phyloP scores from a whole-genome alignment of 352 stramenopile species.

The Phytophthora pluvialis region DNA sequence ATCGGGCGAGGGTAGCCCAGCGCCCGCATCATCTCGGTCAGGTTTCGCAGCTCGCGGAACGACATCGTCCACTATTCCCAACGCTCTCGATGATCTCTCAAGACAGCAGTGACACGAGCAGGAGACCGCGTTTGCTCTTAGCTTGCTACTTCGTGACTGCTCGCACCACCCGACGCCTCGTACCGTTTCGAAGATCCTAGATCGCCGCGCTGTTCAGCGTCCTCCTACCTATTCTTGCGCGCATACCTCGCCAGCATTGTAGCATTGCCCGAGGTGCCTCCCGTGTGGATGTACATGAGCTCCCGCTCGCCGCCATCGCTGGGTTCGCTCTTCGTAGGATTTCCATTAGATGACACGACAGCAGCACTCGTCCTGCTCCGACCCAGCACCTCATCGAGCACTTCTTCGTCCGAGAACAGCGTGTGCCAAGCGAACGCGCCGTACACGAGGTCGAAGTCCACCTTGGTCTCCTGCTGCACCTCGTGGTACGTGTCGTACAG shows the following conservation, averaged over 20 bases:
- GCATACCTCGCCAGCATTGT: constrained; percentile 76
- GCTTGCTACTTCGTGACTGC: background rate
- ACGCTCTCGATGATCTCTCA: background rate
- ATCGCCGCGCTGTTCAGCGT: background rate
- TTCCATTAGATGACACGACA: background rate
- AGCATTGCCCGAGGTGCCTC: constrained; percentile 73
- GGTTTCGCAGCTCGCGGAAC: constrained; percentile 90
- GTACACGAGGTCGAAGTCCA: constrained; percentile 85
- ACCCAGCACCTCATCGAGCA: constrained; percentile 43
- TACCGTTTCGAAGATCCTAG: constrained; percentile 35
- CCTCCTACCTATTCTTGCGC: constrained; percentile 27
- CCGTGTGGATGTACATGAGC: constrained; percentile 85
- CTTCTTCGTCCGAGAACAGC: constrained; percentile 60
- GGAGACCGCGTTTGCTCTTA: background rate
- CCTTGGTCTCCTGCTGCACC: constrained; percentile 54
- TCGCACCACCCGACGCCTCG: constrained; percentile 13
- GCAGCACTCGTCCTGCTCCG: background rate
- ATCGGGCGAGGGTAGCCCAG: constrained; percentile 93
- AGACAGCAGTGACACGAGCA: background rate
- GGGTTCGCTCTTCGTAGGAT: background rate
- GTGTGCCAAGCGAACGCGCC: constrained; percentile 79
- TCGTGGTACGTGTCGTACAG: constrained; percentile 69
- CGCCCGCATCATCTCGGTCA: constrained; percentile 96
- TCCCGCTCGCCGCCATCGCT: constrained; percentile 30
- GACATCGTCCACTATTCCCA: constrained; percentile 52